phyloP scores from a whole-genome alignment of 768 basidiomycete species.

The Pleurotus djamor region DNA sequence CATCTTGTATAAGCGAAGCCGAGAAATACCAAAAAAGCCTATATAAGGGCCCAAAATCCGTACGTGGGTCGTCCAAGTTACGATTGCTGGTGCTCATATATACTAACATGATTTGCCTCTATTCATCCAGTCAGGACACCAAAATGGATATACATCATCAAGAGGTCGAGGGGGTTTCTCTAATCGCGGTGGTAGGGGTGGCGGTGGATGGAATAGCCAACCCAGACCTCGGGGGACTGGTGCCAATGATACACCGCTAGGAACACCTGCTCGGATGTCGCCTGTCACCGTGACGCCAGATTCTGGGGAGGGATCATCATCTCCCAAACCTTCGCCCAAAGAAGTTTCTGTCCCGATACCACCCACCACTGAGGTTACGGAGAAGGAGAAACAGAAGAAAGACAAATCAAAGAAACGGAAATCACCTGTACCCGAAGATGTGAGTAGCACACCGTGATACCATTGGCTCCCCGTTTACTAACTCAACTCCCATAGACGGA shows the following conservation, averaged over 20 bases:
- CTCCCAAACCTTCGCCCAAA: slow-evolving; percentile 9
- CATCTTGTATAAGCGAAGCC: slow-evolving; percentile 84
- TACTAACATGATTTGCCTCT: not conserved
- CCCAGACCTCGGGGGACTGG: slow-evolving; percentile 43
- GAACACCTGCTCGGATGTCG: slow-evolving; percentile 48
- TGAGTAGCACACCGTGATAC: too few relatives aligned
- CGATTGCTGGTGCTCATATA: not conserved
- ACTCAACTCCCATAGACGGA: too few relatives aligned
- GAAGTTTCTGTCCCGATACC: slow-evolving; percentile 6
- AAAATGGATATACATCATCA: slow-evolving; percentile 10
- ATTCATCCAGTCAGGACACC: slow-evolving; percentile 20
- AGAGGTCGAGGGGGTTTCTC: slow-evolving; percentile 17
- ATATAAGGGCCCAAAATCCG: slow-evolving; percentile 78
- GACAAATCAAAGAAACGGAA: slow-evolving; percentile 38
- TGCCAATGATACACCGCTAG: slow-evolving; percentile 72
- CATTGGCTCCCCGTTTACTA: too few relatives aligned
- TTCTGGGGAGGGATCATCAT: not conserved
- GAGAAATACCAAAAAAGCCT: slow-evolving; percentile 90
- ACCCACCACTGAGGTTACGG: slow-evolving; percentile 2
- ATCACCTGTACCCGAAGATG: slow-evolving; percentile 21
- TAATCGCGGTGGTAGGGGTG: slow-evolving; percentile 30
- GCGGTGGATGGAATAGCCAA: slow-evolving; percentile 19
- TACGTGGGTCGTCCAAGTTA: slow-evolving; percentile 14
- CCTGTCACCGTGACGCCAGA: slow-evolving; percentile 20
- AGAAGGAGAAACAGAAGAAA: slow-evolving; percentile 25